Evolutionary conservation across 2,329 filamentous ascomycete genomes (phyloP).

Genomic region (Botryotinia convoluta): DNA sequence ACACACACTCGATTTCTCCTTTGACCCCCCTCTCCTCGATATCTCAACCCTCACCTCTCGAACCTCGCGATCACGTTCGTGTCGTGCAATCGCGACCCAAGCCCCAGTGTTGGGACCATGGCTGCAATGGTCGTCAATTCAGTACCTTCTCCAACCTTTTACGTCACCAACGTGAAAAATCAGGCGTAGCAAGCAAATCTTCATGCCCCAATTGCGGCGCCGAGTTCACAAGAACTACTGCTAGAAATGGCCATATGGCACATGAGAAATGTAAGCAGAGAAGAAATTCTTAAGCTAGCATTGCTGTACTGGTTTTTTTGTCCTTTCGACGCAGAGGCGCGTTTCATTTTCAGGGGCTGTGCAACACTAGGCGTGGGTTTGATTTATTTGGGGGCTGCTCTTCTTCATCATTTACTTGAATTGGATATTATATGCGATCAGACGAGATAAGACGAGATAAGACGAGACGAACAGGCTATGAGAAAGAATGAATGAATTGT

Average conservation of each 20-base stretch:
- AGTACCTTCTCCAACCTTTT: conserved; percentile 95
- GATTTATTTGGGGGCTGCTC: conserved; percentile 7
- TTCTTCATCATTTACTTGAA: background rate
- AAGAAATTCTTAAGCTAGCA: conserved; percentile 43
- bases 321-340: background rate
- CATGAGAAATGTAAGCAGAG: conserved; percentile 92
- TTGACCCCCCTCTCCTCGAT: conserved; percentile 3
- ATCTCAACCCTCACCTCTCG: conserved; percentile 12
- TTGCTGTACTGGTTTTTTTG: background rate
- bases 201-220: conserved; percentile 88
- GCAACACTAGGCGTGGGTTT: background rate
- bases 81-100: conserved; percentile 80
- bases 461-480: background rate
- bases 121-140: conserved; percentile 92
- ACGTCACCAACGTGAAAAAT: conserved; percentile 91
- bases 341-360: conserved; percentile 15
- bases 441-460: conserved; percentile 7
- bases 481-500: conserved; percentile 18
- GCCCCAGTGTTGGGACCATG: conserved; percentile 95
- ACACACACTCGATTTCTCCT: conserved; percentile 21
- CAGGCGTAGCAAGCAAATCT: conserved; percentile 83
- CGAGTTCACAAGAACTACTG: conserved; percentile 86
- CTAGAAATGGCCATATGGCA: conserved; percentile 79
- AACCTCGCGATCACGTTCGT: conserved; percentile 51
- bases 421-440: background rate